Conservation (phyloP, 331 rosid genomes). For the Acacia concinna region DNA sequence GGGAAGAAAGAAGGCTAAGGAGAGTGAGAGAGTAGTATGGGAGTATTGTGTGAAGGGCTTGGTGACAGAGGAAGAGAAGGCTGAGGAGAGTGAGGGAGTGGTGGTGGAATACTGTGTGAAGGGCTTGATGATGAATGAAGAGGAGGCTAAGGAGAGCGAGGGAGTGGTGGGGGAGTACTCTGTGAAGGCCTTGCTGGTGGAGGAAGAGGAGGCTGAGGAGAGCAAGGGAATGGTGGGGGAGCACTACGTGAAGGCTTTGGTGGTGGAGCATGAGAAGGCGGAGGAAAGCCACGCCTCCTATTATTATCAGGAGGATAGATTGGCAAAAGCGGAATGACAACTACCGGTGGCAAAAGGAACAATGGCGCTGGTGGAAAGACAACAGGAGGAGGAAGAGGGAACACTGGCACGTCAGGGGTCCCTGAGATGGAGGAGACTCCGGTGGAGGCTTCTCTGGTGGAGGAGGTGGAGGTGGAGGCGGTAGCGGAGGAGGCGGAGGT, state of each 20-base stretch:
- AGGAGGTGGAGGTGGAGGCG: conserved; percentile 5
- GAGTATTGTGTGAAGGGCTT: background rate
- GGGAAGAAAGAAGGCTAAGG: too few relatives aligned
- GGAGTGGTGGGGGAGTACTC: background rate
- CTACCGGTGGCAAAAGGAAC: too few relatives aligned
- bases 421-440: background rate
- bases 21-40: background rate
- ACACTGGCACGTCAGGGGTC: too few relatives aligned
- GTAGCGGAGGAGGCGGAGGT: conserved; percentile 36
- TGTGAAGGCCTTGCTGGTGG: background rate
- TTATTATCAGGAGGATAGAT: too few relatives aligned
- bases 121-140: background rate
- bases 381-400: too few relatives aligned
- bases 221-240: background rate
- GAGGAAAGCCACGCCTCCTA: too few relatives aligned
- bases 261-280: background rate
- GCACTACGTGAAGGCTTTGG: background rate
- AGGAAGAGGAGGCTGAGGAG: background rate
- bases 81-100: background rate
- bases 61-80: background rate
- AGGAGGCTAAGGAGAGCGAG: background rate
- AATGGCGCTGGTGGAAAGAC: background rate
- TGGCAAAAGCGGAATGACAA: too few relatives aligned
- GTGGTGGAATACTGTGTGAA: background rate
- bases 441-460: too few relatives aligned